phyloP scores from a whole-genome alignment of 345 rosid genomes.

The Lumnitzera littorea region DNA sequence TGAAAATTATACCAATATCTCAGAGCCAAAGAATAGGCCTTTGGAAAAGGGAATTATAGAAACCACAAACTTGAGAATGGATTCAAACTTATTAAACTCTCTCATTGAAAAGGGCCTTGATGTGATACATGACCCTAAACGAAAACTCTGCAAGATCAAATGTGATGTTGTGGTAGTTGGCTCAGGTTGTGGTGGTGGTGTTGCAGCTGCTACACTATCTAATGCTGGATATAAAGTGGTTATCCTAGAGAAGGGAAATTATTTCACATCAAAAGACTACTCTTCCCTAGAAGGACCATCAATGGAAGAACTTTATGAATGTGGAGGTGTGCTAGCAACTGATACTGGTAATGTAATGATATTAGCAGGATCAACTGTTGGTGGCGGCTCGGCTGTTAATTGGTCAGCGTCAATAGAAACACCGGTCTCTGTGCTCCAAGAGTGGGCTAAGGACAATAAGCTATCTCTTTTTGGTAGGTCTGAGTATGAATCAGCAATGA shows the following conservation, averaged over 20 bases:
- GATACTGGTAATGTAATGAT: conserved; percentile 28
- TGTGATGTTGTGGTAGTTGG: conserved; percentile 79
- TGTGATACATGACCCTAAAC: conserved; percentile 19
- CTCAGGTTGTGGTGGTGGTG: conserved; percentile 95
- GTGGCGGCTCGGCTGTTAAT: conserved; percentile 86
- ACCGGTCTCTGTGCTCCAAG: conserved; percentile 51
- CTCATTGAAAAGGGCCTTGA: conserved; percentile 54
- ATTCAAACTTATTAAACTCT: conserved; percentile 32
- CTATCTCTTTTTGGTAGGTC: conserved; percentile 34
- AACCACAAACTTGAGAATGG: conserved; percentile 33
- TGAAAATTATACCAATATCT: conserved; percentile 11
- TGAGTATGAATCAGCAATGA: conserved; percentile 60
- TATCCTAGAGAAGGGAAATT: conserved; percentile 78
- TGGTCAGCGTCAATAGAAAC: conserved; percentile 89
- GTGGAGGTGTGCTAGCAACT: conserved; percentile 51
- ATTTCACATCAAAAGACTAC: conserved; percentile 46
- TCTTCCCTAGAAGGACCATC: conserved; percentile 65
- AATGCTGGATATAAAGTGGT: conserved; percentile 60
- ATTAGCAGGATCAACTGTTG: conserved; percentile 73
- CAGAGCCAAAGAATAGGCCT: conserved; percentile 36
- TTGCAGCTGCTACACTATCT: conserved; percentile 80
- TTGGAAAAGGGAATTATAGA: conserved; percentile 71
- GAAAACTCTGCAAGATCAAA: conserved; percentile 34
- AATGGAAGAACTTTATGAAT: conserved; percentile 42
- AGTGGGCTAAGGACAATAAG: conserved; percentile 56